phyloP scores from a whole-genome alignment of 2,329 filamentous ascomycete species.

The Xylaria polymorpha region DNA sequence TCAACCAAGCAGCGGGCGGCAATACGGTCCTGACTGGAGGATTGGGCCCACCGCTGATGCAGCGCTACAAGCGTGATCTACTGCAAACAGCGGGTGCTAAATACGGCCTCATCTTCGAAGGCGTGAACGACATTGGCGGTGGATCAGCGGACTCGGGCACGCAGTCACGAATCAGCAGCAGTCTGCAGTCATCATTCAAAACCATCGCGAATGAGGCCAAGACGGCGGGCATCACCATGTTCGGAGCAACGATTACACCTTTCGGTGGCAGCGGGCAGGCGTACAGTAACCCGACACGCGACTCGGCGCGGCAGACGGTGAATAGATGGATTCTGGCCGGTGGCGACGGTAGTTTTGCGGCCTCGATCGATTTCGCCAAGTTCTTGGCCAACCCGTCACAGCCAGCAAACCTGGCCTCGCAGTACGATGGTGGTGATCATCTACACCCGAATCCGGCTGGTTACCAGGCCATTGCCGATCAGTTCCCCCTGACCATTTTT shows the following conservation, averaged over 20 bases:
- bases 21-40: slow-evolving; percentile 72
- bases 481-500: slow-evolving; percentile 68
- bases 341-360: slow-evolving; percentile 64
- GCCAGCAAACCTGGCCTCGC: slow-evolving; percentile 59
- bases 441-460: slow-evolving; percentile 71
- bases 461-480: slow-evolving; percentile 69
- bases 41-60: slow-evolving; percentile 69
- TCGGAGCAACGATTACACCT: slow-evolving; percentile 74
- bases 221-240: slow-evolving; percentile 64
- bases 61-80: slow-evolving; percentile 73
- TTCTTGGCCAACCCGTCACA: slow-evolving; percentile 64
- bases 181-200: slow-evolving; percentile 66
- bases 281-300: slow-evolving; percentile 66
- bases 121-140: slow-evolving; percentile 75
- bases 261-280: slow-evolving; percentile 64
- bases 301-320: slow-evolving; percentile 66
- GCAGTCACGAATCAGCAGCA: slow-evolving; percentile 62
- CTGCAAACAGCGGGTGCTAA: slow-evolving; percentile 66
- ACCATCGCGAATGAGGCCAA: slow-evolving; percentile 68
- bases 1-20: slow-evolving; percentile 76
- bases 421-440: slow-evolving; percentile 72
- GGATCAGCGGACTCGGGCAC: slow-evolving; percentile 57
- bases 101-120: slow-evolving; percentile 74
- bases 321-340: slow-evolving; percentile 70
- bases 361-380: slow-evolving; percentile 71